Base-by-base conservation (phyloP, 1,284 basidiomycete genomes). In the Naganishia cerealis region DNA sequence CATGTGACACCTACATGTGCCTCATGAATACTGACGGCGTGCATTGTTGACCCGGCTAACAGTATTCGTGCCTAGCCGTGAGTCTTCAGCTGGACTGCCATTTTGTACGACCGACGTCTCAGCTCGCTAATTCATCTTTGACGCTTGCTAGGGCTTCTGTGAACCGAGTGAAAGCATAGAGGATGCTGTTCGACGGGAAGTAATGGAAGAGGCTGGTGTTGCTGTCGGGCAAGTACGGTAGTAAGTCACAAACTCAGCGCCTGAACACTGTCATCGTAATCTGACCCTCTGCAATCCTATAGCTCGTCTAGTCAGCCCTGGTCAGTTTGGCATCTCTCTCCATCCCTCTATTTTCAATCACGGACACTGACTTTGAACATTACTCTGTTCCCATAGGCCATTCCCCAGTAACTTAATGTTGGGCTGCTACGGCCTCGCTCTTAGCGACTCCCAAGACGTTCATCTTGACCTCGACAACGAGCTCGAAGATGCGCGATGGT, bases 141-240 rank as follows among this genome's bases (percentile, higher is more conserved):
- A 10, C 2, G 24, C 18, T 59, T 39, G 40, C 3, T 39, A 63
- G 61, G 93, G 93, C 1, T 96, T 95, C 76, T 87, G 92, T 66
- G 93, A 96, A 78, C 91, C 92, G 2, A 93, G 90, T 52, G 67
- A 96, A 80, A 87, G 89, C 0, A 90, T 98, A 72, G 95, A 99
- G 80, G 94, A 98, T 73, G 90, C 94, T 0, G 94, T 98, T 18
- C 85, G 87, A 70, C 85, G 95, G 39, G 95, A 98, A 80, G 90
- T 96, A 74, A 90, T 92, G 86, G 95, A 98, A 79, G 95, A 98
- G 80, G 90, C 92, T 0, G 95, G 95, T 6, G 86, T 98, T 24
- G 86, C 85, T 53, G 91, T 94, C 9, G 90, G 88, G 81, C 85
- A 91, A 70, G 87, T 95, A 12, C 84, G 85, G 71, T 98, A 98